Evolutionary conservation across 305 asterid genomes (phyloP).

Genomic region (Fraxinus platypoda): DNA sequence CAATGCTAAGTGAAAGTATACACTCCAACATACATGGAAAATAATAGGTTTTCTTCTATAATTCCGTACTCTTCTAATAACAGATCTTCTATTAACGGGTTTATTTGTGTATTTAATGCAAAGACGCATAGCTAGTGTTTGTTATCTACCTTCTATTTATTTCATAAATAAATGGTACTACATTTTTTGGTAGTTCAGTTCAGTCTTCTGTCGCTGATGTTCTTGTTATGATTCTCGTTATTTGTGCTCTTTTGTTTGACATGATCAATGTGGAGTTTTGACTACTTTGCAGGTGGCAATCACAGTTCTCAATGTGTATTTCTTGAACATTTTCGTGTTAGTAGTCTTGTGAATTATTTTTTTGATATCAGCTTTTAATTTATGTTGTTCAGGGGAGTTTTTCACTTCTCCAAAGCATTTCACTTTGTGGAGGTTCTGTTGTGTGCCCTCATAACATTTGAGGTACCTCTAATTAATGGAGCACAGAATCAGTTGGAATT

Average conservation of each 20-base stretch:
- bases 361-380: background rate
- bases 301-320: background rate
- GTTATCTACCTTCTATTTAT: background rate
- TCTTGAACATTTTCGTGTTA: background rate
- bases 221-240: background rate
- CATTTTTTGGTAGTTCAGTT: background rate
- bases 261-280: constrained; percentile 5
- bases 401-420: constrained; percentile 38
- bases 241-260: background rate
- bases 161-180: background rate
- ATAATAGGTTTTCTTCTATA: background rate
- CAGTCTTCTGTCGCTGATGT: background rate
- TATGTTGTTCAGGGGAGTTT: constrained; percentile 35
- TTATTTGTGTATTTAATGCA: constrained; percentile 18
- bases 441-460: constrained; percentile 41
- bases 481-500: constrained; percentile 31
- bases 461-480: constrained; percentile 37
- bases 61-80: background rate
- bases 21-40: background rate
- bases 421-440: constrained; percentile 39
- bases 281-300: constrained; percentile 3
- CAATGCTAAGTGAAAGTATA: background rate
- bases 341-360: background rate
- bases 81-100: constrained; percentile 6
- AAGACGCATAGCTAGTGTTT: constrained; percentile 1